phyloP scores from a whole-genome alignment of 2,329 filamentous ascomycete species.

The Ploettnerulaceae sp. region DNA sequence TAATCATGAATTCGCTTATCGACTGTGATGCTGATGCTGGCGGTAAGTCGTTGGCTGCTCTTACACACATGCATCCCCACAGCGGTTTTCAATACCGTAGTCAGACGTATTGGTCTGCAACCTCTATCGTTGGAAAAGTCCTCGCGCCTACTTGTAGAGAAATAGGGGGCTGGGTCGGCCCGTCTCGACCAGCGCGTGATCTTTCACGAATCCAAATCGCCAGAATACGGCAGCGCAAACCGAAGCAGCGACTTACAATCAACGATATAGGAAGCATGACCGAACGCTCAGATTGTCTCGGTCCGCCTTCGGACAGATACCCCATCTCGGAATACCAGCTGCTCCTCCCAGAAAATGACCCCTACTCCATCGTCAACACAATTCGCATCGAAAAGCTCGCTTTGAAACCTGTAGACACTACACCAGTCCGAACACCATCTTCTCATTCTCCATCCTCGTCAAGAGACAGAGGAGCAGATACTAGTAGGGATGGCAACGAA shows the following conservation, averaged over 20 bases:
- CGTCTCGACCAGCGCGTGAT: constrained; percentile 62
- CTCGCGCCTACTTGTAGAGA: constrained; percentile 66
- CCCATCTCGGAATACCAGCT: constrained; percentile 65
- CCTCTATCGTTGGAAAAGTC: constrained; percentile 70
- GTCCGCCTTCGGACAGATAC: constrained; percentile 56
- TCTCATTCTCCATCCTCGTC: constrained; percentile 20
- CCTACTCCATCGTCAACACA: constrained; percentile 55
- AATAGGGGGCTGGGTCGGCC: constrained; percentile 70
- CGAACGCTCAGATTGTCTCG: constrained; percentile 63
- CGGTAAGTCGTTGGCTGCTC: constrained; percentile 56
- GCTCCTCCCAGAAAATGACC: constrained; percentile 45
- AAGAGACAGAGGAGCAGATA: constrained; percentile 4
- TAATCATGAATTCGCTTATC: constrained; percentile 74
- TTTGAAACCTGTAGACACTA: constrained; percentile 42
- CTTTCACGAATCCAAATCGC: constrained; percentile 66
- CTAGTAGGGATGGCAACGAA: constrained; percentile 14
- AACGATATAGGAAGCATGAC: constrained; percentile 62
- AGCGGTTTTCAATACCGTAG: constrained; percentile 74
- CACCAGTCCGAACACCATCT: background rate
- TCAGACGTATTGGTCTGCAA: constrained; percentile 72
- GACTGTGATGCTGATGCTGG: constrained; percentile 68
- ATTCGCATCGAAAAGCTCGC: constrained; percentile 66
- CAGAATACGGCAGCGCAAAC: constrained; percentile 56
- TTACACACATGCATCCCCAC: constrained; percentile 63
- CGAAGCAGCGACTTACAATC: constrained; percentile 51